Evolutionary conservation across 1,284 basidiomycete species (phyloP), one percentile per base, ranked within the genome.

Genomic region (Trametes versicolor): DNA sequence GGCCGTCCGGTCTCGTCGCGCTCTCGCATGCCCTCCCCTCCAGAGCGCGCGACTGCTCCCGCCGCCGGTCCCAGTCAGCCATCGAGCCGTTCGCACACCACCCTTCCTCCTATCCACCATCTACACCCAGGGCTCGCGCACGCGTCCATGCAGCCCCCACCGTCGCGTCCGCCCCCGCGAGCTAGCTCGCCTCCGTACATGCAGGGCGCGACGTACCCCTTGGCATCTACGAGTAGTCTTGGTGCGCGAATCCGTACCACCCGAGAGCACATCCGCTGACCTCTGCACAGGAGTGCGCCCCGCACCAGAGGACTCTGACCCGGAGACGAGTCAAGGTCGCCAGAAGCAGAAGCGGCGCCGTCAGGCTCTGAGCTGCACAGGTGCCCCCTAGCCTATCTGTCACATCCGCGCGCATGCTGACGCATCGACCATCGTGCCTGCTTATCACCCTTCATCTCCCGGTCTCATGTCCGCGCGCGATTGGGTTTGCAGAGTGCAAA

Each of bases 281-380:
- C 59, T 48, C 32, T 25, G 37, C 47, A 32, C 61, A 73, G 75
- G 71, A 29, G 60, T 68, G 48, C 71, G 70, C 25, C 63, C 66
- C 23, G 69, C 67, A 27, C 70, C 71, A 10, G 73, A 76, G 51
- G 87, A 87, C 41, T 85, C 85, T 49, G 82, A 81, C 58, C 73
- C 73, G 13, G 87, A 89, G 50, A 78, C 73, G 43, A 83, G 87
- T 51, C 82, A 81, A 59, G 82, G 81, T 25, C 88, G 86, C 13
- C 88, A 86, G 34, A 91, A 91, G 81, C 92, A 91, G 84, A 92
- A 90, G 76, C 81, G 91, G 57, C 81, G 90, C 60, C 79, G 91
- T 60, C 91, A 92, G 73, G 89, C 90, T 43, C 77, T 92, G 70
- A 92, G 90, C 72, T 92, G 91, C 77, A 92, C 91, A 62, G 91